These are phyloP conservation scores for Metschnikowia matae DNA, from an alignment of 805 yeast genomes.

Conservation along the genomic window DNA sequence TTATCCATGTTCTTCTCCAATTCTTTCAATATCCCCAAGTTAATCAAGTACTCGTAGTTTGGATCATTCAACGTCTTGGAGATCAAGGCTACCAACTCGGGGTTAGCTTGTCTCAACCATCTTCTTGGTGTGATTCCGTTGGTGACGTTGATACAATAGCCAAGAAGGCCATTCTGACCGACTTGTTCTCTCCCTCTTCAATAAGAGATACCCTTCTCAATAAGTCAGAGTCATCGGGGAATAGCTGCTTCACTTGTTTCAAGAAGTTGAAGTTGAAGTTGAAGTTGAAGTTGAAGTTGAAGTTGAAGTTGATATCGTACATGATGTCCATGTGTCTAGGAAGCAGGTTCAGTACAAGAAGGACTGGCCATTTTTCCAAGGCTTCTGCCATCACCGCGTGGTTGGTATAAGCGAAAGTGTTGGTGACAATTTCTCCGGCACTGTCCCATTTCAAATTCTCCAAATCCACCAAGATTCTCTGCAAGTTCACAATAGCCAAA, in stretches of 20 bases:
- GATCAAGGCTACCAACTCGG: slow-evolving; percentile 70
- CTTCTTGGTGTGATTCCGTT: slow-evolving; percentile 96
- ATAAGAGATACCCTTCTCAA: slow-evolving; percentile 73
- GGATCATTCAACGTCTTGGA: slow-evolving; percentile 63
- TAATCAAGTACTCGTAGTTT: slow-evolving; percentile 60
- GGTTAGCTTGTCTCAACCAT: slow-evolving; percentile 94
- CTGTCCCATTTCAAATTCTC: slow-evolving; percentile 77
- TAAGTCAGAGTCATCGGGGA: slow-evolving; percentile 70
- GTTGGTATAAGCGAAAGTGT: slow-evolving; percentile 86
- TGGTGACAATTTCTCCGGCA: slow-evolving; percentile 81
- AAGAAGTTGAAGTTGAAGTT: no score
- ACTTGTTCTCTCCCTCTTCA: slow-evolving; percentile 77
- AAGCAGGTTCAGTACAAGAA: slow-evolving; percentile 67
- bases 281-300: no score
- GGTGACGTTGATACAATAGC: slow-evolving; percentile 90
- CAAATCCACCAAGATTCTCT: slow-evolving; percentile 78
- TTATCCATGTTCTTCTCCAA: slow-evolving; percentile 68
- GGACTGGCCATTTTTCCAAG: slow-evolving; percentile 92
- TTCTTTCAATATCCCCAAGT: slow-evolving; percentile 62
- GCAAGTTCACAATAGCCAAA: slow-evolving; percentile 83
- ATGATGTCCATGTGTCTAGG: slow-evolving; percentile 92
- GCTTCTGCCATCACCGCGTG: slow-evolving; percentile 96
- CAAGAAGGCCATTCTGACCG: slow-evolving; percentile 86
- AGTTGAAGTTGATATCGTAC: slow-evolving; percentile 81
- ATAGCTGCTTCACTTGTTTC: slow-evolving; percentile 66